These are phyloP conservation scores for Melaleuca alternifolia DNA, from an alignment of 345 rosid genomes.

Conservation along the genomic window DNA sequence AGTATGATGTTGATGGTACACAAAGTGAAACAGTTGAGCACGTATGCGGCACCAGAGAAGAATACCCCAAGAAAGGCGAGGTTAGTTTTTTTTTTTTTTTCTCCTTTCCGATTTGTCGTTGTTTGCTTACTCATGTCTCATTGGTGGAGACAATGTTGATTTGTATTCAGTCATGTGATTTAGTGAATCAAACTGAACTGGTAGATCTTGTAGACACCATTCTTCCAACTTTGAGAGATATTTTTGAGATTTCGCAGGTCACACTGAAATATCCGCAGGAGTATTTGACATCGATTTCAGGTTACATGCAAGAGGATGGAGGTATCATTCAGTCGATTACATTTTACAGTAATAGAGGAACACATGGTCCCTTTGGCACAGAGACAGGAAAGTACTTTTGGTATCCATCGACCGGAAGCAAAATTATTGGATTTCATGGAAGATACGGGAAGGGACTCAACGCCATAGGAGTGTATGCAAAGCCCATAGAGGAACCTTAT, in stretches of 20 bases:
- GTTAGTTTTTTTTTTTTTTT: background rate
- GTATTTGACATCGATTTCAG: background rate
- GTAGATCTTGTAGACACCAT: too few relatives aligned
- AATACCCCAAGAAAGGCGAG: accelerated
- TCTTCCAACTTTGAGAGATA: background rate
- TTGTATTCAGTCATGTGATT: background rate
- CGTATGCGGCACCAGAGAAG: accelerated
- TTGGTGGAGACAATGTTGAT: background rate
- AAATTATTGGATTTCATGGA: background rate
- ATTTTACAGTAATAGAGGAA: background rate
- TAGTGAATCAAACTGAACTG: accelerated
- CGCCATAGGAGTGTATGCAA: background rate
- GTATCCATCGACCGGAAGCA: background rate
- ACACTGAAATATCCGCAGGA: background rate
- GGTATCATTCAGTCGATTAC: background rate
- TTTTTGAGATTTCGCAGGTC: background rate
- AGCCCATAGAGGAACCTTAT: too few relatives aligned
- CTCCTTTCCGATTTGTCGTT: background rate
- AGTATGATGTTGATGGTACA: background rate
- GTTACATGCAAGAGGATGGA: background rate
- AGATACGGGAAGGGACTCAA: background rate
- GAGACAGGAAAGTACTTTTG: background rate
- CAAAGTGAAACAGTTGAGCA: accelerated
- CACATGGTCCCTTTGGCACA: background rate
- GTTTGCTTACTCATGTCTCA: background rate